Base-by-base conservation (phyloP, 352 stramenopile species). In the Peronosclerospora sorghi region DNA sequence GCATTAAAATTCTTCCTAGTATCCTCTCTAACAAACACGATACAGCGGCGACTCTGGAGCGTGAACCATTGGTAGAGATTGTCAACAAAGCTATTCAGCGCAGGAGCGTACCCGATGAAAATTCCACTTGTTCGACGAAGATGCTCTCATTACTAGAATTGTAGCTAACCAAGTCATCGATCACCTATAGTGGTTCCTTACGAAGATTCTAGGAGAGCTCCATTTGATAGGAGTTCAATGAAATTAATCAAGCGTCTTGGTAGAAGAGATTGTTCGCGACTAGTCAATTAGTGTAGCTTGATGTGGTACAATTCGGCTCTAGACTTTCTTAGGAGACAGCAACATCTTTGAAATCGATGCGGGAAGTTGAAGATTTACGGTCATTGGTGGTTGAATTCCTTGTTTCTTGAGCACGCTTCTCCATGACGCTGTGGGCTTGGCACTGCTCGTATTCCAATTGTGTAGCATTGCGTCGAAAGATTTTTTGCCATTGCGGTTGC, bases 1-100 rank as follows among this genome's bases (percentile, higher is more conserved):
- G 68, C 48, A 23, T 91, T 72, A 20, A n/a, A 88, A 41, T 43
- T 91, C 78, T 36, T 83, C 67, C 26, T 88, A 41, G 59, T 69
- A 15, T 71, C 58, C 20, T 44, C 59, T 27, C 76, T 75, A 49
- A 91, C 47, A 4, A 57, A 77, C 7, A 91, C 56, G 5, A 79
- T 36, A 32, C 61, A 68, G 3, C 51, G 45, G 32, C 67, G 67
- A 47, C 42, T 62, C 67, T 78, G 18, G 17, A 46, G 28, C 28
- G 13, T 32, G 28, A 32, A 12, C 2, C 28, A 12, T 32, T 32
- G 28, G 13, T 4, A 32, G 13, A 32, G 8, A 15, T 14, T 8
- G 28, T 14, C 28, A 34, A 14, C 27, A 35, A 20, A 14, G 28
- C n/a, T n/a, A n/a, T n/a, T 26, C 3, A 26, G 21, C 21, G 21